Evolutionary conservation across 2,329 filamentous ascomycete genomes (phyloP).

Genomic region (Neonectria punicea): DNA sequence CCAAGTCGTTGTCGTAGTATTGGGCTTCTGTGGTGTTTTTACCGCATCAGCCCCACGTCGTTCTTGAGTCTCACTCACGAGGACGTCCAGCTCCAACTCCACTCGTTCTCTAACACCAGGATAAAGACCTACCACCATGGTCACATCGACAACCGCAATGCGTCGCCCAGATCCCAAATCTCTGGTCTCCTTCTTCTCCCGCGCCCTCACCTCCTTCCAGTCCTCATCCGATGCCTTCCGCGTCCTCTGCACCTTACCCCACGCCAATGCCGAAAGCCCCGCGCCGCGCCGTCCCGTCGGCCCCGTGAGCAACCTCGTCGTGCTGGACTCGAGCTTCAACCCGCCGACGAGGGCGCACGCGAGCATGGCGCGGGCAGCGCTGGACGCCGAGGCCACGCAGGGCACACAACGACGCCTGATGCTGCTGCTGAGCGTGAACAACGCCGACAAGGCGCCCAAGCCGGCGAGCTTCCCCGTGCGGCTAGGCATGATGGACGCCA

Average conservation of each 20-base stretch:
- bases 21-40: constrained; percentile 3
- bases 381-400: constrained; percentile 35
- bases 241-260: constrained; percentile 56
- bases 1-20: not conserved
- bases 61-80: constrained; percentile 3
- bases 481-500: constrained; percentile 76
- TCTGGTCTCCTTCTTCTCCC: constrained; percentile 55
- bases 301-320: constrained; percentile 54
- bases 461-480: constrained; percentile 75
- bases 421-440: constrained; percentile 70
- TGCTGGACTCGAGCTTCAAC: constrained; percentile 77
- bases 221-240: constrained; percentile 55
- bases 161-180: constrained; percentile 35
- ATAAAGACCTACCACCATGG: constrained; percentile 5
- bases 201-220: constrained; percentile 57
- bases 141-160: constrained; percentile 29
- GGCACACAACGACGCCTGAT: constrained; percentile 55
- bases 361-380: constrained; percentile 64
- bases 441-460: constrained; percentile 73
- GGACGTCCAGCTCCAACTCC: constrained; percentile 4
- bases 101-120: constrained; percentile 12
- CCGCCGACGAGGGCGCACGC: constrained; percentile 72
- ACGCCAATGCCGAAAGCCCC: constrained; percentile 20
- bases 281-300: constrained; percentile 35
- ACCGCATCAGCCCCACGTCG: constrained; percentile 28